phyloP scores from a whole-genome alignment of 176 grass and related monocot genomes.

The Thinopyrum elongatum region DNA sequence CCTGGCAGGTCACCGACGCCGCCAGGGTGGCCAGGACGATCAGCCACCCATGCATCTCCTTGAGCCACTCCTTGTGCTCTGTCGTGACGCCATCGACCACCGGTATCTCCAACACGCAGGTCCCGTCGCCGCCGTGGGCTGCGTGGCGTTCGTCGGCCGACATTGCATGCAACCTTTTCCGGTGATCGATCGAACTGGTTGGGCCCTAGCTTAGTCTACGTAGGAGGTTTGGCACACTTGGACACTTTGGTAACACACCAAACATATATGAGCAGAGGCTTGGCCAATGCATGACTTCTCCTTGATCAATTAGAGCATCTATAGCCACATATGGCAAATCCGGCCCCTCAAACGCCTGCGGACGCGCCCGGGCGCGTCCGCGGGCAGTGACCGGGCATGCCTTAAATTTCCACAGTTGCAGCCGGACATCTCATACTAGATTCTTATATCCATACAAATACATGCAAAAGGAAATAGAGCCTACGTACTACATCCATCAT shows the following conservation, averaged over 20 bases:
- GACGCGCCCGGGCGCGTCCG: too few species aligned
- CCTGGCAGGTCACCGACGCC: slow-evolving; percentile 37
- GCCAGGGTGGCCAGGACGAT: slow-evolving; percentile 40
- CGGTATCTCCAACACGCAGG: not conserved
- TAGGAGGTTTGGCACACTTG: too few species aligned
- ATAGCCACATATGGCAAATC: too few species aligned
- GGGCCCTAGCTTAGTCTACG: not conserved
- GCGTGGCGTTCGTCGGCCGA: not conserved
- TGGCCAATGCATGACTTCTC: not conserved
- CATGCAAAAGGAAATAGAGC: too few species aligned
- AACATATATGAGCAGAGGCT: too few species aligned
- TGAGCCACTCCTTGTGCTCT: slow-evolving; percentile 27
- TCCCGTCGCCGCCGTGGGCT: not conserved
- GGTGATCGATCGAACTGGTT: not conserved
- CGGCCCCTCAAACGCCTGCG: too few species aligned
- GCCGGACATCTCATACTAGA: too few species aligned
- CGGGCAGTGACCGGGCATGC: too few species aligned
- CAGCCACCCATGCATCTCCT: slow-evolving; percentile 54
- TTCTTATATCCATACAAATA: too few species aligned
- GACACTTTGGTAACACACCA: too few species aligned
- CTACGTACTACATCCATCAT: too few species aligned
- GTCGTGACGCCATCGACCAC: not conserved
- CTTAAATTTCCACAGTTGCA: too few species aligned
- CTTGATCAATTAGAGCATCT: not conserved
- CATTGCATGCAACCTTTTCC: not conserved